Evolutionary conservation across 345 rosid species (phyloP).

Genomic region (Angophora floribunda): DNA sequence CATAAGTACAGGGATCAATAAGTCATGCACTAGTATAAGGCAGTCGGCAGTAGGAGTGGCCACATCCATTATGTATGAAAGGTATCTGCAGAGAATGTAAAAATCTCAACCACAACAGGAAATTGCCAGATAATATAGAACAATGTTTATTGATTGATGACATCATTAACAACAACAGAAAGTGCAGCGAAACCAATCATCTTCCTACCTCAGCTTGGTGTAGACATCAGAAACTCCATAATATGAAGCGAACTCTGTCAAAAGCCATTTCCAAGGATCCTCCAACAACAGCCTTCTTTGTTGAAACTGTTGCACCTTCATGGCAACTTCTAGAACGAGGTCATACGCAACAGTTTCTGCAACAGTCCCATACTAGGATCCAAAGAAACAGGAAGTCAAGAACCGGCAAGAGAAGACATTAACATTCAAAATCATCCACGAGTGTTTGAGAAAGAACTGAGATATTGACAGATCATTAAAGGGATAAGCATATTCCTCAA

Average conservation of each 20-base stretch:
- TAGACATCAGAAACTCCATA: conserved; percentile 91
- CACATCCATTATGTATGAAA: conserved; percentile 95
- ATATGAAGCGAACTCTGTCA: conserved; percentile 84
- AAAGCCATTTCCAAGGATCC: conserved; percentile 98
- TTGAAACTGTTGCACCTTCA: conserved; percentile 84
- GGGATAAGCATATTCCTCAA: background rate
- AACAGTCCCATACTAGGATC: conserved; percentile 74
- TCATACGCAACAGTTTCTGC: conserved; percentile 99
- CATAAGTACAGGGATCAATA: conserved; percentile 81
- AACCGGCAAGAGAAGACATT: conserved; percentile 2
- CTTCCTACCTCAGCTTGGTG: conserved; percentile 71
- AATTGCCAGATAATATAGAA: background rate
- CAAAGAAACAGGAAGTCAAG: conserved; percentile 7
- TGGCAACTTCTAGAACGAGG: conserved; percentile 76
- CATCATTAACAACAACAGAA: background rate
- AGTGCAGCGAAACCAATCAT: background rate
- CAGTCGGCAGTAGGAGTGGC: conserved; percentile 98
- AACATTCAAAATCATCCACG: background rate
- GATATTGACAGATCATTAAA: background rate
- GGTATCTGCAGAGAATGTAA: conserved; percentile 39
- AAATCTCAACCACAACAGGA: background rate
- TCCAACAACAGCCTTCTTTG: conserved; percentile 72
- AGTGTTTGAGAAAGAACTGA: background rate
- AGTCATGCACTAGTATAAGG: conserved; percentile 74
- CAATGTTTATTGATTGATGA: background rate